Evolutionary conservation across 495 filamentous ascomycete species (phyloP).

Genomic region (Neurospora africana): DNA sequence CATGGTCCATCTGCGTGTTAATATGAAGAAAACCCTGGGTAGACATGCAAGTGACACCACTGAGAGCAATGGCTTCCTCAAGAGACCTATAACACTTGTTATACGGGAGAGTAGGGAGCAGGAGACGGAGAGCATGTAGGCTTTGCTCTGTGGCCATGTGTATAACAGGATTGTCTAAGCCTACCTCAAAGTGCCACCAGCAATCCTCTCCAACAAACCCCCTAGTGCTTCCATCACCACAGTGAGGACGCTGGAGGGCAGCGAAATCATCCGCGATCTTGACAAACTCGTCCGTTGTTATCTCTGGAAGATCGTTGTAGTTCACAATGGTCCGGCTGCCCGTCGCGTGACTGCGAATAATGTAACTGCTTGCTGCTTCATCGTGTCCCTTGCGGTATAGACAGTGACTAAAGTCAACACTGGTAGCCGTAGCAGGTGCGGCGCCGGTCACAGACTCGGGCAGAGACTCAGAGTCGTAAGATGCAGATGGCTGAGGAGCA

Average conservation of each 20-base stretch:
- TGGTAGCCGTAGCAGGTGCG: background rate
- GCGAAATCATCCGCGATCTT: slow-evolving; percentile 6
- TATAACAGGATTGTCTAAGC: slow-evolving; percentile 3
- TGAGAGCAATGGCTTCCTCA: background rate
- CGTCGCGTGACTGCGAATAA: slow-evolving; percentile 49
- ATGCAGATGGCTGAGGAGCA: background rate
- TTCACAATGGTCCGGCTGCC: slow-evolving; percentile 61
- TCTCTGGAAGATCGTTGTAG: slow-evolving; percentile 56
- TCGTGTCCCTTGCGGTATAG: slow-evolving; percentile 45
- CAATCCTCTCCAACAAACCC: slow-evolving; percentile 11
- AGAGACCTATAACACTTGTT: background rate
- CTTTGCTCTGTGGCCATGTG: background rate
- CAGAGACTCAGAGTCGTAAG: background rate
- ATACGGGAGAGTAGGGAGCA: background rate
- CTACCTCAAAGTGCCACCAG: slow-evolving; percentile 72
- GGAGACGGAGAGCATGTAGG: background rate
- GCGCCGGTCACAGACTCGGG: slow-evolving; percentile 10
- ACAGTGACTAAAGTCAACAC: slow-evolving; percentile 41
- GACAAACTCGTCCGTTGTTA: slow-evolving; percentile 48
- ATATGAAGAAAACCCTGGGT: background rate
- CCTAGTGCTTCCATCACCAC: slow-evolving; percentile 12
- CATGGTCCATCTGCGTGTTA: background rate
- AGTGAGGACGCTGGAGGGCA: background rate
- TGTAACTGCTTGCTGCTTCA: slow-evolving; percentile 60
- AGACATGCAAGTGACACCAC: background rate